Conservation (phyloP, 2,329 filamentous ascomycete genomes). For the Fusarium sp. region DNA sequence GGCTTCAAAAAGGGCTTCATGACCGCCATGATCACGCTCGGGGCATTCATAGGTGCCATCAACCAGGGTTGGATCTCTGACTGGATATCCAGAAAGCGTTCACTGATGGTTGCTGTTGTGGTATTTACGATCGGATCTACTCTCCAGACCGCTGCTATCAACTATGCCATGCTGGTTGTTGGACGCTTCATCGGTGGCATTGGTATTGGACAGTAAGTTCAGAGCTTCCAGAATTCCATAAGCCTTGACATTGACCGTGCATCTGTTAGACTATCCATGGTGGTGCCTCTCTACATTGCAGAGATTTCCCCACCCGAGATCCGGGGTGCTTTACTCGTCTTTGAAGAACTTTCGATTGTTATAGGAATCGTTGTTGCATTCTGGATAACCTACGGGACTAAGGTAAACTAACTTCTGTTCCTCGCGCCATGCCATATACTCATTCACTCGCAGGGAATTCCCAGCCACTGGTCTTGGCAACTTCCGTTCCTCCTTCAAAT, state of each 20-base stretch:
- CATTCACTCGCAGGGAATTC: slow-evolving; percentile 19
- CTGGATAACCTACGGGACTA: slow-evolving; percentile 47
- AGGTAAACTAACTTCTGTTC: background rate
- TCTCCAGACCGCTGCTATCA: slow-evolving; percentile 54
- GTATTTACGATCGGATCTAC: slow-evolving; percentile 55
- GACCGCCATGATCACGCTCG: slow-evolving; percentile 59
- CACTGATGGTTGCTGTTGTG: slow-evolving; percentile 48
- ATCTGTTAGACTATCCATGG: slow-evolving; percentile 43
- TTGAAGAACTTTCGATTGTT: slow-evolving; percentile 51
- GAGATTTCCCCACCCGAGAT: slow-evolving; percentile 61
- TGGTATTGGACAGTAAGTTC: slow-evolving; percentile 49
- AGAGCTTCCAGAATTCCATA: too few relatives aligned
- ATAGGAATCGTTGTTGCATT: slow-evolving; percentile 47
- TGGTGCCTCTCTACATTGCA: slow-evolving; percentile 56
- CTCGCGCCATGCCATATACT: fast-evolving
- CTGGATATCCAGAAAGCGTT: slow-evolving; percentile 46
- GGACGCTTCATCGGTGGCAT: slow-evolving; percentile 57
- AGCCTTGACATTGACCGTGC: background rate
- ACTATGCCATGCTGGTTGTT: slow-evolving; percentile 55
- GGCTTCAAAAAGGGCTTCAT: slow-evolving; percentile 56
- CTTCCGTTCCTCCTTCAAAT: slow-evolving; percentile 47
- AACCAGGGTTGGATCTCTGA: slow-evolving; percentile 53
- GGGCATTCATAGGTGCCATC: slow-evolving; percentile 60
- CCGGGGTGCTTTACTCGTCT: slow-evolving; percentile 57
- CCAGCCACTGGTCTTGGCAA: slow-evolving; percentile 43